Evolutionary conservation across 352 stramenopile genomes (phyloP), one percentile per base, ranked within the genome.

Genomic region (Saprolegnia diclina): DNA sequence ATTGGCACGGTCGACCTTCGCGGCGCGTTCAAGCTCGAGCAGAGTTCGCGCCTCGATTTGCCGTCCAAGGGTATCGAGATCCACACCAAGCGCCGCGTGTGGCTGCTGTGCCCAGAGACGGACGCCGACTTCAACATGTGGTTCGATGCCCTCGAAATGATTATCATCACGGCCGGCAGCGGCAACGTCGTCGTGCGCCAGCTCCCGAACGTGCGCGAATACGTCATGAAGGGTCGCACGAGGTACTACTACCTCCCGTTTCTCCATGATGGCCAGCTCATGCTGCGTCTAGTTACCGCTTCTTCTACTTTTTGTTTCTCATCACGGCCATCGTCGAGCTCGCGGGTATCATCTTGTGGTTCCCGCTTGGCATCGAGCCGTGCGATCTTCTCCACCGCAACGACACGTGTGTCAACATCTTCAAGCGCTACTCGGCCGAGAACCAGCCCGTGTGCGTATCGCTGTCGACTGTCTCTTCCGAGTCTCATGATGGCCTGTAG

Each of bases 41-140:
- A 89, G 73, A 89, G 81, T 52, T 81, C 85, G 44, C 83, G 83
- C 0, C 76, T 91, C n/a, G 83, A 91, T 72, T 68, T 91, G 46
- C 83, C 83, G 0, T 76, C 81, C 4, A 67, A 78, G 11, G 83
- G 83, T 50, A 87, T 91, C 61, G 81, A 81, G 37, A 90, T 91
- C 73, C 83, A 90, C 74, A 91, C 83, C 70, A 77, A 81, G 22
- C 80, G 87, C 57, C 83, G 83, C 26, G 79, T 85, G 29, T 91
- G 83, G 83, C 77, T 90, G 44, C 67, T 91, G 54, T 91, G 83
- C 75, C 83, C 83, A 45, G 83, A 91, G 74, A 91, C 83, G n/a
- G 83, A 91, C 54, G 74, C 82, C 56, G 83, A 89, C 70, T 91
- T 90, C 67, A 80, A 75, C 9, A 90, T 91, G 83, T 91, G 83